These are phyloP conservation scores for Penicillium concentricum DNA, from an alignment of 2,329 filamentous ascomycete genomes.

Conservation along the genomic window DNA sequence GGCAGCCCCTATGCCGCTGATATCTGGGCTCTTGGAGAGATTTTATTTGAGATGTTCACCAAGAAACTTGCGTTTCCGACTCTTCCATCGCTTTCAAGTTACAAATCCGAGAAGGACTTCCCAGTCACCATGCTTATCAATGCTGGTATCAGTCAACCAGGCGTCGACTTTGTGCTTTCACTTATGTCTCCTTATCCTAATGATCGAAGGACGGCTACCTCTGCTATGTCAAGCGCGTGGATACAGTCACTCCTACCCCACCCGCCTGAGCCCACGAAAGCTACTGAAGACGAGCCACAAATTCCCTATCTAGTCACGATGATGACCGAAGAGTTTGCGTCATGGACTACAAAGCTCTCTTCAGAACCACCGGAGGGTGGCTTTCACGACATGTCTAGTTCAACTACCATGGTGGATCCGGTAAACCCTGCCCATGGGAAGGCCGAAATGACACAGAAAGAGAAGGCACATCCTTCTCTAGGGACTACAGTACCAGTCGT, in stretches of 20 bases:
- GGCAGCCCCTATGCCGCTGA: neutral
- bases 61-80: neutral
- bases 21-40: constrained; percentile 9
- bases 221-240: neutral
- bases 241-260: neutral
- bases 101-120: neutral
- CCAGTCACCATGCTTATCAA: neutral
- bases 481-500: neutral
- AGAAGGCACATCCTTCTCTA: neutral
- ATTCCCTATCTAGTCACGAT: neutral
- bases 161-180: neutral
- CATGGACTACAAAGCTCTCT: neutral
- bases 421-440: neutral
- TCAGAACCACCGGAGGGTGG: neutral
- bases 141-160: neutral
- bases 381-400: neutral
- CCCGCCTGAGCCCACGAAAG: neutral
- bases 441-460: neutral
- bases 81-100: neutral
- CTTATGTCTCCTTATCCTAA: neutral
- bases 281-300: neutral
- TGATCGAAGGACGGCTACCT: neutral
- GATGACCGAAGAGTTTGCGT: neutral
- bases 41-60: constrained; percentile 1
- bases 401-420: neutral